Conservation (phyloP, 805 yeast species). For the Hyphopichia homilentoma region DNA sequence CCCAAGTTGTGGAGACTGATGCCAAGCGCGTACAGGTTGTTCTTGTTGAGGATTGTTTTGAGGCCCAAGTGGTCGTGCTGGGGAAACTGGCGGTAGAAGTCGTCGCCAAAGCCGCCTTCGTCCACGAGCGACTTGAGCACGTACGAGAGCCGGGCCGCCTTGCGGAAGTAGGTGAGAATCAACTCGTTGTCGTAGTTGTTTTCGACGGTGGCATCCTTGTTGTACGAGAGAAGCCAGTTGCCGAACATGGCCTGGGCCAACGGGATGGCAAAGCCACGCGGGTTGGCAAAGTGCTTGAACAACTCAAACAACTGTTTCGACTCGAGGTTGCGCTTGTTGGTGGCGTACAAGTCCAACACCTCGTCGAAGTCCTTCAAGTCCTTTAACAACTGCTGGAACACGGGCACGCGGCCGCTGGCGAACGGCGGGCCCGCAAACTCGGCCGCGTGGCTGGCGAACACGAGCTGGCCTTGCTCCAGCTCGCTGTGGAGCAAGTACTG, state of each 20-base stretch:
- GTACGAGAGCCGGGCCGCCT: slow-evolving; percentile 15
- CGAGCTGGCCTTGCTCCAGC: slow-evolving; percentile 16
- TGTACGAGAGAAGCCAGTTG: slow-evolving; percentile 18
- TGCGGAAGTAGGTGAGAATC: slow-evolving; percentile 17
- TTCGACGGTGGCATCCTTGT: slow-evolving; percentile 10
- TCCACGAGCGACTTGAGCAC: slow-evolving; percentile 10
- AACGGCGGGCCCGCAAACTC: not conserved
- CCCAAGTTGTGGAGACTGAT: slow-evolving; percentile 15
- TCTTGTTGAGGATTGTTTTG: slow-evolving; percentile 11
- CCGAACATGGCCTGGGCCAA: slow-evolving; percentile 24
- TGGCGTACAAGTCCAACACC: slow-evolving; percentile 13
- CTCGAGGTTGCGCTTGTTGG: slow-evolving; percentile 8
- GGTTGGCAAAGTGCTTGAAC: slow-evolving; percentile 12
- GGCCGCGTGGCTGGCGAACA: slow-evolving; percentile 5
- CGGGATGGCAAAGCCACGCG: slow-evolving; percentile 14
- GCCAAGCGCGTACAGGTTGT: slow-evolving; percentile 14
- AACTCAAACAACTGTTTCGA: slow-evolving; percentile 14
- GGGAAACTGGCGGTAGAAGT: too few species aligned
- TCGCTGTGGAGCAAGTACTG: slow-evolving; percentile 12
- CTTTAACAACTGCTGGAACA: too few species aligned
- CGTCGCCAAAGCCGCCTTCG: slow-evolving; percentile 1
- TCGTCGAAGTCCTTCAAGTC: slow-evolving; percentile 11
- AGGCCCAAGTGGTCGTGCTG: slow-evolving; percentile 4
- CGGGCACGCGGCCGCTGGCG: not conserved
- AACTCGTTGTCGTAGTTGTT: slow-evolving; percentile 17